phyloP scores from a whole-genome alignment of 352 stramenopile species.

The Phytophthora niederhauseri region DNA sequence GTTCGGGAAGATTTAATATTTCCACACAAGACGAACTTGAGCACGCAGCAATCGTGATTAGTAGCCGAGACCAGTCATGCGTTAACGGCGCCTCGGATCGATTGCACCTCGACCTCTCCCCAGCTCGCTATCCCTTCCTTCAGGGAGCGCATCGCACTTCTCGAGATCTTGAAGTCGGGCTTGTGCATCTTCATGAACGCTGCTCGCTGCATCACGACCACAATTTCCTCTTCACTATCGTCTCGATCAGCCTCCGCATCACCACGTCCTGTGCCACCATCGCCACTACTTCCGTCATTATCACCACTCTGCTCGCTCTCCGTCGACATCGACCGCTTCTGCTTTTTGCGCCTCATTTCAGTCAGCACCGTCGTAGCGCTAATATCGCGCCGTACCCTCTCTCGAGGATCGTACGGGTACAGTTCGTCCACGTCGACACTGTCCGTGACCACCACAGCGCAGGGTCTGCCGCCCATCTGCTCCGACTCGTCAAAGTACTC shows the following conservation, averaged over 20 bases:
- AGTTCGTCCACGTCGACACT: slow-evolving; percentile 51
- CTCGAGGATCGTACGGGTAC: slow-evolving; percentile 46
- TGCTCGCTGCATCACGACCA: slow-evolving; percentile 41
- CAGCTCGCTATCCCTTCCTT: slow-evolving; percentile 41
- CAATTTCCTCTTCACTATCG: slow-evolving; percentile 24
- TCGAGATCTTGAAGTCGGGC: slow-evolving; percentile 30
- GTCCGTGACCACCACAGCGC: slow-evolving; percentile 44
- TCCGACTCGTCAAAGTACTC: slow-evolving; percentile 39
- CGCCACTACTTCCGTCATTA: background rate
- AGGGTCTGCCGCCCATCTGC: slow-evolving; percentile 22
- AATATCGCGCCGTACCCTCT: slow-evolving; percentile 45
- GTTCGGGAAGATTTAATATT: too few relatives aligned
- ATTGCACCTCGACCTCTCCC: slow-evolving; percentile 40
- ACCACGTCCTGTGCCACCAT: background rate
- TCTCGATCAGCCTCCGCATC: background rate
- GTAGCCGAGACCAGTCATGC: slow-evolving; percentile 1
- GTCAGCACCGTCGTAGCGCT: slow-evolving; percentile 39
- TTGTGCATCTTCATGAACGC: slow-evolving; percentile 44
- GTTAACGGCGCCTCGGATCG: slow-evolving; percentile 38
- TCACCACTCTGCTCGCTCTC: slow-evolving; percentile 5
- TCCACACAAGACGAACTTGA: background rate
- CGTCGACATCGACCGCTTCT: slow-evolving; percentile 7
- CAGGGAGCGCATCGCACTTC: slow-evolving; percentile 26
- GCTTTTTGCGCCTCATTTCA: slow-evolving; percentile 22
- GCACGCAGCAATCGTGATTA: background rate